Evolutionary conservation across 2,329 filamentous ascomycete genomes (phyloP).

Genomic region (Blastomyces gilchristii): DNA sequence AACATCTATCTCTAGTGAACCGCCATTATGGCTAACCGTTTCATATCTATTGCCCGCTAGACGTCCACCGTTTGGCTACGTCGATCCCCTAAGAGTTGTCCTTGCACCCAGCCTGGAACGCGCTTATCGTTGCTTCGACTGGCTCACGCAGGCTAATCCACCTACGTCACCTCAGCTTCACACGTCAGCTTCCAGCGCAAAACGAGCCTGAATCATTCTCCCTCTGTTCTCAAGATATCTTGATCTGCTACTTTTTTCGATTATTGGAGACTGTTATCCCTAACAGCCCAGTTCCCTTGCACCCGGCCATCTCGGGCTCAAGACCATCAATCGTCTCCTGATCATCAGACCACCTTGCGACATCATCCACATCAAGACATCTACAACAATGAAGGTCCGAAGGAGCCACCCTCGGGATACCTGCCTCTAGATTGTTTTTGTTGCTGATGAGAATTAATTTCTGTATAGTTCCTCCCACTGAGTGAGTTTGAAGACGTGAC

Average conservation of each 20-base stretch:
- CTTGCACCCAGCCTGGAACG: constrained; percentile 38
- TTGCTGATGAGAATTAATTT: constrained; percentile 1
- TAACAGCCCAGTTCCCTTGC: neutral
- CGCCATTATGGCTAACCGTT: constrained; percentile 16
- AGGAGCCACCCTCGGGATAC: constrained; percentile 1
- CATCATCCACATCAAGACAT: neutral
- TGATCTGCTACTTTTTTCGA: neutral
- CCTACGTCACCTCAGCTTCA: constrained; percentile 5
- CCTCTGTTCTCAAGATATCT: neutral
- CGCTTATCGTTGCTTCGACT: constrained; percentile 37
- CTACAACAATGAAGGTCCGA: constrained; percentile 21
- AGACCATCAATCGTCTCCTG: neutral
- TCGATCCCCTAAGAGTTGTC: constrained; percentile 31
- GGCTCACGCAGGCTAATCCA: constrained; percentile 28
- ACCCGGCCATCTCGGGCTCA: neutral
- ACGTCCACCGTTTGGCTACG: constrained; percentile 36
- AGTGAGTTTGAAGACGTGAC: constrained; percentile 86
- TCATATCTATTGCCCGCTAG: constrained; percentile 31
- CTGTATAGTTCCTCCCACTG: constrained; percentile 72
- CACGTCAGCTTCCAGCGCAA: neutral
- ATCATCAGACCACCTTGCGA: neutral
- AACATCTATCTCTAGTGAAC: constrained; percentile 12
- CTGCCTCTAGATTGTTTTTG: neutral
- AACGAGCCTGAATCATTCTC: neutral
- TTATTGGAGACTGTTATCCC: neutral